Base-by-base conservation (phyloP, 1,139 yeast genomes). In the Hansenula sp. region DNA sequence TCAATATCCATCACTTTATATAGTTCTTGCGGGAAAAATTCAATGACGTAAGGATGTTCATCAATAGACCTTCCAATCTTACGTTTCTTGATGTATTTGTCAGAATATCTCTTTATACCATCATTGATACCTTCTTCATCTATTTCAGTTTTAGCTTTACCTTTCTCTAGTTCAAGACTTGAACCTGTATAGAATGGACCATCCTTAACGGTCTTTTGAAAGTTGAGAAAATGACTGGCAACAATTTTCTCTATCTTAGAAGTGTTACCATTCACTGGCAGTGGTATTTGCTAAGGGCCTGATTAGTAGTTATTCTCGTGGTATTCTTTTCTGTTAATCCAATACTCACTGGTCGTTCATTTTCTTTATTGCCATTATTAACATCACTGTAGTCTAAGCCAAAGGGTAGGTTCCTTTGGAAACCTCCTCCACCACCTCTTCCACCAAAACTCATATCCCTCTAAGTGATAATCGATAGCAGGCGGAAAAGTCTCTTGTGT, bases 171-270 rank as follows among this genome's bases (percentile, higher is more conserved):
- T 52, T 60, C 58, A 18, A 56, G 43, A 29, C 68, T 56, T 9
- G 78, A 66, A 0, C 95, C 96, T 0, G 94, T 80, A 59, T 72
- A 85, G 49, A 90, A 84, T 0, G 95, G 87, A 0, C 96, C 91
- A 48, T 85, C 88, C 40, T 75, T 72, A 59, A 89, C 71, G 21
- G 79, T 65, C 27, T 72, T 74, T 36, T 76, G 65, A 49, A 86
- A 74, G 46, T 79, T 75, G 30, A 84, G 73, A 46, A 81, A 77
- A 53, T 83, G 90, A 41, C 78, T 74, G 4, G 91, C 84, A 10
- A 78, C 70, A n/a, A 71, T 67, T 45, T 74, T 71, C 60, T 90
- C 96, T 29, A 60, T 54, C 8, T 68, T 67, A 3, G 76, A 74
- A 25, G 82, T 66, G 5, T 81, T 74, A 2, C 86, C 85, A 61